Base-by-base conservation (phyloP, 2,329 filamentous ascomycete genomes). In the Orbilia quercus region DNA sequence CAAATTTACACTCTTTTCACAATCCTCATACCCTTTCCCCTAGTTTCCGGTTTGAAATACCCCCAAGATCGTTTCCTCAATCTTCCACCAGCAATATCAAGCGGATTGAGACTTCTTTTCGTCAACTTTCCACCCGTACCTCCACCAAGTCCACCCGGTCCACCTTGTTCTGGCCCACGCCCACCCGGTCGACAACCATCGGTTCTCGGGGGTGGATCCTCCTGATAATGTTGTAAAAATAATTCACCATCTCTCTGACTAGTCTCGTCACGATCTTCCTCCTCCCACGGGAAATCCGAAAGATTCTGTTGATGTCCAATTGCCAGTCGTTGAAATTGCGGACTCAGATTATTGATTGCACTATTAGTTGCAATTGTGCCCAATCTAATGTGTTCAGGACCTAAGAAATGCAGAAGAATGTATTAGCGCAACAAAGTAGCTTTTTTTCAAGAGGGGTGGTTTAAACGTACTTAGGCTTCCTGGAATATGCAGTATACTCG, bases 41-140 rank as follows among this genome's bases (percentile, higher is more conserved):
- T 48, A 1, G 54, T 22, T 28, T 66, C 69, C 1, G 69, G 69
- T 44, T 42, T 58, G 23, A 73, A 64, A 7, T 47, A 16, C 9
- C 64, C 64, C 50, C 48, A 45, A 1, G 47, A 53, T 25, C 64
- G 59, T 40, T 73, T 60, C 31, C 54, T 65, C 60, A 73, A 14
- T 20, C 51, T 59, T 6, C 58, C 58, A 2, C 57, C 66, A 4
- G 66, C 66, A 40, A 58, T 44, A 58, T 66, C 63, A 16, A 66
- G 14, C 2, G 53, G 53, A 53, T 66, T 36, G 34, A 66, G 18
- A 1, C 34, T 23, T 16, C 63, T 45, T 42, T 67, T 67, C 18
- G 34, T 67, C 11, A 67, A 18, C 34, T 22, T 25, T 23, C 42
- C 25, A 1, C 53, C 44, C 14, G 34, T 38, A 7, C 44, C 57